Evolutionary conservation across 768 basidiomycete genomes (phyloP), one percentile per base, ranked within the genome.

Genomic region (Psilocybe azurescens): DNA sequence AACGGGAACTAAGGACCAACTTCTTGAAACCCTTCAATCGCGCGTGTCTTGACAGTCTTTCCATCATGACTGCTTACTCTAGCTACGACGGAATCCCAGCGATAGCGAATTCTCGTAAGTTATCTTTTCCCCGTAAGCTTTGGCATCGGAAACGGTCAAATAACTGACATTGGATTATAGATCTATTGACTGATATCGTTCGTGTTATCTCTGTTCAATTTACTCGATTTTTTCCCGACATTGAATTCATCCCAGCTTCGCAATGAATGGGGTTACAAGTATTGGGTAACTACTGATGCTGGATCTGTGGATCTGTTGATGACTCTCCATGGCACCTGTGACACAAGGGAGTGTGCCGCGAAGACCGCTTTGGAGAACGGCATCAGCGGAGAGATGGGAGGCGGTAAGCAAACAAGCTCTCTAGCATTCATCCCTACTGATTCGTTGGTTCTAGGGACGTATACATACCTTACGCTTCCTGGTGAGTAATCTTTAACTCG

Each of bases 51-150:
- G 78, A 88, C 28, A 80, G 81, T 55, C 73, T 89, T 57, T 77
- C 84, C 1, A 87, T 90, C 58, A 91, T 91, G 89, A 89, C 87
- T 1, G 85, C 88, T 0, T 89, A 89, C 58, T 81, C 88, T 5
- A 86, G 84, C 64, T 90, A 88, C 62, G 89, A 91, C 59, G 88
- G 88, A 16, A 81, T 89, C 29, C 87, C 89, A 3, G 82, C 80
- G 1, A 75, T 85, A 32, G 82, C 87, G 0, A 85, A 88, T 63
- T 80, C 78, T 32, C 83, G 89, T 89, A 18, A 38, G 16, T 36
- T 8, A 48, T 32, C 29, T 13, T 57, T 14, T 33, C n/a, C n/a
- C n/a, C 7, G 30, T 53, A 9, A n/a, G 1, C n/a, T 24, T 0
- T 30, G 29, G 9, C 9, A 14, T 52, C 56, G 60, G 9, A n/a